phyloP scores from a whole-genome alignment of 805 yeast genomes.

The Saturnispora zaruensis region DNA sequence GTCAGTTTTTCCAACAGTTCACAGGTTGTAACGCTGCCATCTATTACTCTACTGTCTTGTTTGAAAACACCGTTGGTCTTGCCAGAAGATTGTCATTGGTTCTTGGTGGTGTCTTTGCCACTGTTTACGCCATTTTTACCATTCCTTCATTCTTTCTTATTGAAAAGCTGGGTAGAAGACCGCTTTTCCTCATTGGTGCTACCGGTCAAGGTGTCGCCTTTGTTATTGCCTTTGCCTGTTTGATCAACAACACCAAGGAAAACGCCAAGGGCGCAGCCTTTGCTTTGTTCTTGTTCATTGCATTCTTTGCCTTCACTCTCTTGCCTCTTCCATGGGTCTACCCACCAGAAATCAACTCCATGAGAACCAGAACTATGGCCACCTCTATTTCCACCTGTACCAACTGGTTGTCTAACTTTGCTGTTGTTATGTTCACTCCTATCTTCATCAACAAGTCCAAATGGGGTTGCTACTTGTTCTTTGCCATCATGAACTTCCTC shows the following conservation, averaged over 20 bases:
- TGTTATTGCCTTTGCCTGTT: slow-evolving; percentile 42
- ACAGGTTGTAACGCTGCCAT: slow-evolving; percentile 67
- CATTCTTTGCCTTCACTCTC: slow-evolving; percentile 44
- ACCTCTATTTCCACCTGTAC: slow-evolving; percentile 55
- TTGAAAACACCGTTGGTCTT: slow-evolving; percentile 42
- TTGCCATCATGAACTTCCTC: slow-evolving; percentile 52
- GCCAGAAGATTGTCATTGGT: slow-evolving; percentile 46
- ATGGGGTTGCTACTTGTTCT: slow-evolving; percentile 64
- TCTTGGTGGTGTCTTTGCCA: slow-evolving; percentile 58
- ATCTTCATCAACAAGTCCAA: slow-evolving; percentile 39
- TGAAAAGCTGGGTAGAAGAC: slow-evolving; percentile 64
- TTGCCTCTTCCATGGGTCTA: slow-evolving; percentile 47
- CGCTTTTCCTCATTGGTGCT: slow-evolving; percentile 37
- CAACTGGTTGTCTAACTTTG: slow-evolving; percentile 63
- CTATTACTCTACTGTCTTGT: slow-evolving; percentile 53
- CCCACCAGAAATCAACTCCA: slow-evolving; percentile 59
- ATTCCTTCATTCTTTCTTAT: slow-evolving; percentile 52
- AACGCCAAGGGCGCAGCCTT: slow-evolving; percentile 61
- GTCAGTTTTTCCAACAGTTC: slow-evolving; percentile 64
- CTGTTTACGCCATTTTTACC: slow-evolving; percentile 53
- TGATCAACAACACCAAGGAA: slow-evolving; percentile 30
- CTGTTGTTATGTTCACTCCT: slow-evolving; percentile 64
- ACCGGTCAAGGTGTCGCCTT: slow-evolving; percentile 42
- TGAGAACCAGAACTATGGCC: slow-evolving; percentile 62
- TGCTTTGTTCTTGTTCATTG: slow-evolving; percentile 52